phyloP scores from a whole-genome alignment of 2,329 filamentous ascomycete genomes.

The Byssochlamys sp. region DNA sequence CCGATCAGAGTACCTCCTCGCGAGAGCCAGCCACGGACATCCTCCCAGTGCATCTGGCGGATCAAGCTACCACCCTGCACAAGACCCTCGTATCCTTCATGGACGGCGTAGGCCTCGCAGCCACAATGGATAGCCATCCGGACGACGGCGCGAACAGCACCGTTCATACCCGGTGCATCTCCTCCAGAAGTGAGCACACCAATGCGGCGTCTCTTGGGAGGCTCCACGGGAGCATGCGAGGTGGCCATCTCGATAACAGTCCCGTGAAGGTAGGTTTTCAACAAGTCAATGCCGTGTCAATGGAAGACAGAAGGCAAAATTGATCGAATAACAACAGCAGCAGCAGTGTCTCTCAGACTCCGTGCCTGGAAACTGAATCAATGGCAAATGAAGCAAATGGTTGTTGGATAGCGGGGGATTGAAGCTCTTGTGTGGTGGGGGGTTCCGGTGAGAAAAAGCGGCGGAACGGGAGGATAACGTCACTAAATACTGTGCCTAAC shows the following conservation, averaged over 20 bases:
- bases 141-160: conserved; percentile 77
- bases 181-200: conserved; percentile 90
- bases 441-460: conserved; percentile 33
- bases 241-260: conserved; percentile 14
- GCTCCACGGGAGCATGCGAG: conserved; percentile 20
- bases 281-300: background rate
- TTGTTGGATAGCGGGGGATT: conserved; percentile 2
- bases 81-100: conserved; percentile 92
- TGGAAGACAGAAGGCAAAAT: background rate
- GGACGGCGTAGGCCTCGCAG: conserved; percentile 70
- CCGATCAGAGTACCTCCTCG: conserved; percentile 94
- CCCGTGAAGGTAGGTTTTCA: background rate
- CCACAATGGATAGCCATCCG: conserved; percentile 79
- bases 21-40: conserved; percentile 86
- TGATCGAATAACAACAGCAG: background rate
- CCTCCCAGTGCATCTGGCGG: conserved; percentile 77
- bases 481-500: background rate
- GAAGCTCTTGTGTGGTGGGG: conserved; percentile 12
- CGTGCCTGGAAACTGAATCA: background rate
- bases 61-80: conserved; percentile 85
- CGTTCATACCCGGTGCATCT: conserved; percentile 92
- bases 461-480: conserved; percentile 4
- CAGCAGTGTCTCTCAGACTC: background rate
- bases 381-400: conserved; percentile 1
- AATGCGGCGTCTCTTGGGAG: conserved; percentile 54